These are phyloP conservation scores for Penicillium taxi DNA, from an alignment of 495 filamentous ascomycete genomes.

Conservation along the genomic window DNA sequence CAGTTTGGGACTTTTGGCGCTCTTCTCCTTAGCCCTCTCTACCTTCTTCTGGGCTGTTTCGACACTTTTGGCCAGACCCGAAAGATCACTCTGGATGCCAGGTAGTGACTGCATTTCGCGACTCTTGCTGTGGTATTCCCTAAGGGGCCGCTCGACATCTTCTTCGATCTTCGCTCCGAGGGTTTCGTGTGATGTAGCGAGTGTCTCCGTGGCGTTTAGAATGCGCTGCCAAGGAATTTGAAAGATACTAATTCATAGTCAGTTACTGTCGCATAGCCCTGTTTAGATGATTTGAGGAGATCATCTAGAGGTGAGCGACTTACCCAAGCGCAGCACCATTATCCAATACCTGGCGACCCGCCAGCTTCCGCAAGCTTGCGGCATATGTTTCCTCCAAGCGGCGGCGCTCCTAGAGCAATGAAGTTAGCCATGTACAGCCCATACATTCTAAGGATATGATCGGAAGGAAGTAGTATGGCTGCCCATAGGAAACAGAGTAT, in stretches of 20 bases:
- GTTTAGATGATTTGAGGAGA: no score
- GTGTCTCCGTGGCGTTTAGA: constrained; percentile 64
- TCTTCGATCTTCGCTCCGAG: constrained; percentile 80
- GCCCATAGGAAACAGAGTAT: no score
- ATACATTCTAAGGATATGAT: constrained; percentile 6
- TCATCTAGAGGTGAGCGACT: constrained; percentile 20
- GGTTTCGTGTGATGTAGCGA: constrained; percentile 76
- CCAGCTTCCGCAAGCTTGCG: constrained; percentile 72
- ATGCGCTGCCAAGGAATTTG: constrained; percentile 89
- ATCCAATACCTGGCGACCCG: constrained; percentile 58
- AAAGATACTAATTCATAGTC: constrained; percentile 60
- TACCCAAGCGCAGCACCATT: constrained; percentile 79
- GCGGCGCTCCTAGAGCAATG: constrained; percentile 66
- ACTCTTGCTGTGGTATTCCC: constrained; percentile 61
- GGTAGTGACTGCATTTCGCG: constrained; percentile 79
- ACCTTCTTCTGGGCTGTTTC: constrained; percentile 79
- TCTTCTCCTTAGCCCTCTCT: constrained; percentile 77
- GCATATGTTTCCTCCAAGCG: constrained; percentile 89
- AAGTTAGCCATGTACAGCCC: constrained; percentile 8
- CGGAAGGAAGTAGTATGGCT: constrained; percentile 6
- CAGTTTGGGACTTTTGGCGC: constrained; percentile 70
- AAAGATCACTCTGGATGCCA: constrained; percentile 73
- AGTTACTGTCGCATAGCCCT: no score
- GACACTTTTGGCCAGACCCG: constrained; percentile 72
- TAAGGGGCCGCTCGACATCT: constrained; percentile 82